Base-by-base conservation (phyloP, 2,329 filamentous ascomycete species). In the Exophiala xenobiotica region DNA sequence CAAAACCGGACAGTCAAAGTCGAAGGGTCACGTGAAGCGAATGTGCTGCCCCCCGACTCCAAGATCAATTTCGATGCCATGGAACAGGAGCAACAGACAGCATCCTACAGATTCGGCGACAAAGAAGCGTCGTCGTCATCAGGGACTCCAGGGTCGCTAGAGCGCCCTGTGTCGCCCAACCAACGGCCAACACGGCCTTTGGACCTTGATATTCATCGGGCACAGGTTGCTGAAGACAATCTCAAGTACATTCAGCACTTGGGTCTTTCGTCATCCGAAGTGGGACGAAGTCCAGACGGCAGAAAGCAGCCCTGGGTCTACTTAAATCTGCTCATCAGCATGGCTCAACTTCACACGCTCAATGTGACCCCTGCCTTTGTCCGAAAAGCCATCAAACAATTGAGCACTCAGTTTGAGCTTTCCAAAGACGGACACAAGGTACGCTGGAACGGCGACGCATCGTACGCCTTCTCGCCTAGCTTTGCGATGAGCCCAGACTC, bases 281-380 rank as follows among this genome's bases (percentile, higher is more conserved):
- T 52, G 14, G 45, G 41, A 12, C 33, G 46, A 6, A 27, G 38
- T 11, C 14, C 19, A 2, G 45, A 47, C 2, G n/a, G 6, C 18
- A 52, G 56, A 19, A 45, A 54, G 9, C 49, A 57, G 20, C 47
- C 57, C 22, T 63, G 61, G 61, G 48, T 63, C 23, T 63, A 61
- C 42, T 53, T 63, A 11, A 63, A 93, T 60, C 71, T 95, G 1
- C 75, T 95, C 1, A 84, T 85, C 64, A 90, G 86, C 63, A 79
- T 95, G 74, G 89, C 90, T 0, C 89, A 95, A 68, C 72, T 95
- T 14, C 89, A 95, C 62, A 92, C 90, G 0, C 78, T 93, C 60
- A 91, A 90, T 52, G 88, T 95, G 1, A 90, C 89, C 0, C 78
- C 85, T 0, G 82, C 86, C 22, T 92, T 92, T 61, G 83, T 93